Percentiles rank a stretch among this genome's conserved stretches.
These are phyloP conservation scores for Pseudoneurospora amorphoporcata DNA, from an alignment of 495 filamentous ascomycete genomes.

Conservation along the genomic window DNA sequence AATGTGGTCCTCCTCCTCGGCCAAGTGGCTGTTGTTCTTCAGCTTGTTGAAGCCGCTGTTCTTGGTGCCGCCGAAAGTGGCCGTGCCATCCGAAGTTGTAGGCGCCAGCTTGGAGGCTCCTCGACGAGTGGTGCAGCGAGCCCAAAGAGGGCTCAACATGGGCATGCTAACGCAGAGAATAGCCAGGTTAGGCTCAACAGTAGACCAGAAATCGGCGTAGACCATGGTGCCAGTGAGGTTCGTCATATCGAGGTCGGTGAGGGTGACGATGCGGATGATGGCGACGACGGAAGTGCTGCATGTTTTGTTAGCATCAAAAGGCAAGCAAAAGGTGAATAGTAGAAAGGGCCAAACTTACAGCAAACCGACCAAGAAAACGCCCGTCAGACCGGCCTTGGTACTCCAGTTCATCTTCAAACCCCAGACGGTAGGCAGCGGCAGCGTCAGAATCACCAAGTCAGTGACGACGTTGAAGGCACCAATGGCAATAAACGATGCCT, in stretches of 20 bases:
- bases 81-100: background rate
- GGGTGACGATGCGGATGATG: slow-evolving; percentile 20
- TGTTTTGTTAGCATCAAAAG: background rate
- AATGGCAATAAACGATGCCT: slow-evolving; percentile 13
- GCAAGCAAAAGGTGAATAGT: background rate
- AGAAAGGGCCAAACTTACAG: slow-evolving; percentile 4
- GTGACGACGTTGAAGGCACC: slow-evolving; percentile 20
- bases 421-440: slow-evolving; percentile 17
- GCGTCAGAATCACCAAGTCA: slow-evolving; percentile 15
- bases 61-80: background rate
- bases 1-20: background rate
- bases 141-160: slow-evolving; percentile 12
- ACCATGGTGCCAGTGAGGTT: slow-evolving; percentile 18
- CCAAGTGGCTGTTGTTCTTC: background rate
- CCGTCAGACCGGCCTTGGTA: slow-evolving; percentile 15
- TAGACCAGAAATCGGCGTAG: slow-evolving; percentile 23
- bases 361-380: slow-evolving; percentile 20
- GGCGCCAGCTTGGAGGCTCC: slow-evolving; percentile 10
- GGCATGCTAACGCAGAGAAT: slow-evolving; percentile 26
- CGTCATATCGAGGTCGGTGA: slow-evolving; percentile 8
- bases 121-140: slow-evolving; percentile 5
- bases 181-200: slow-evolving; percentile 20
- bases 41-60: slow-evolving; percentile 9
- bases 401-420: slow-evolving; percentile 10
- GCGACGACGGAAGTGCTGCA: slow-evolving; percentile 7